Percentiles rank a stretch among this genome's conserved stretches.
These are phyloP conservation scores for Paecilomyces dactylethromorphus DNA, from an alignment of 2,329 filamentous ascomycete genomes.

Conservation along the genomic window DNA sequence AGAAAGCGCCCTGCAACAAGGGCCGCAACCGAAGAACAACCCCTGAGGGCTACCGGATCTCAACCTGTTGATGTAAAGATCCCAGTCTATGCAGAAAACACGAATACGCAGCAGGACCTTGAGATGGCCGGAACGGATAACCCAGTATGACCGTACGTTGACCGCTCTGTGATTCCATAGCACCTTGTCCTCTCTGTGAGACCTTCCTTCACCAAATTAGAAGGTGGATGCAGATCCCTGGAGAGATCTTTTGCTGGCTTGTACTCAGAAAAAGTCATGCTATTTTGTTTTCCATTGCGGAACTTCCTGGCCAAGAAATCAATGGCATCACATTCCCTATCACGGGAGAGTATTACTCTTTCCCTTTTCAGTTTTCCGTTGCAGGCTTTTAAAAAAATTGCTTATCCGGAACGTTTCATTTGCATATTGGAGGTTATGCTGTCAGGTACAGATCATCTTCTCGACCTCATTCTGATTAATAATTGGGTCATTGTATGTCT, in stretches of 20 bases:
- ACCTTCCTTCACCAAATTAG: not conserved
- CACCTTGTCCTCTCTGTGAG: not conserved
- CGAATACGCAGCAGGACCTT: not conserved
- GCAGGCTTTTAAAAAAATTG: not conserved
- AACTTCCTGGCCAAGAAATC: not conserved
- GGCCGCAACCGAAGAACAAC: constrained; percentile 13
- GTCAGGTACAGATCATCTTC: not conserved
- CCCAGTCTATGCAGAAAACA: not conserved
- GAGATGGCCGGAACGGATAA: not conserved
- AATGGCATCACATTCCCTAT: not conserved
- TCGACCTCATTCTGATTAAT: not conserved
- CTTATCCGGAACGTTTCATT: not conserved
- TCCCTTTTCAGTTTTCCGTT: not conserved
- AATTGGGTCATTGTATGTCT: not conserved
- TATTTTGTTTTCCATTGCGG: not conserved
- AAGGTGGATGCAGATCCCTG: too few relatives aligned
- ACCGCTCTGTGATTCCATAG: not conserved
- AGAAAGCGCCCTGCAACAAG: constrained; percentile 33
- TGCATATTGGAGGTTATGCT: not conserved
- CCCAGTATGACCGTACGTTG: not conserved
- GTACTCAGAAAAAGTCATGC: not conserved
- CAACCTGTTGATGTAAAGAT: not conserved
- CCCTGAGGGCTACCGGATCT: not conserved
- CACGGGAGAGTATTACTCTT: not conserved
- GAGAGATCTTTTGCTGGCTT: too few relatives aligned